Conservation (phyloP, 345 rosid species). For the Eucalyptus erythrocorys region DNA sequence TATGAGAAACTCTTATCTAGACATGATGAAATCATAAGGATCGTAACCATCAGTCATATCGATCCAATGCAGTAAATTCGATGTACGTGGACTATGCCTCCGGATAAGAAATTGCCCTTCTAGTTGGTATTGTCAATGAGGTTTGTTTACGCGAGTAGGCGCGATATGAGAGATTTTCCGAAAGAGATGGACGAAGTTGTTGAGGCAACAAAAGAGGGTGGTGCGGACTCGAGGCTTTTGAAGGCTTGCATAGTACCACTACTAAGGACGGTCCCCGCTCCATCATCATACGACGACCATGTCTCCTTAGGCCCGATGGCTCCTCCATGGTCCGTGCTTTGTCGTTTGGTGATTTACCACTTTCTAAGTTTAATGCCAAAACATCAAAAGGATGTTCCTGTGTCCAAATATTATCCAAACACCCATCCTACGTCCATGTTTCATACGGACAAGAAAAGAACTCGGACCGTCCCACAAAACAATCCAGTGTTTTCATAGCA, state of each 20-base stretch:
- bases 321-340: background rate
- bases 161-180: background rate
- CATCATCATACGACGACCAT: background rate
- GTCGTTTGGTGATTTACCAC: background rate
- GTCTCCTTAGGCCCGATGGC: background rate
- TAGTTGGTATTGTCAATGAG: background rate
- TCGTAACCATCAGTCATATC: background rate
- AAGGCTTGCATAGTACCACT: background rate
- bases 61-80: background rate
- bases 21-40: accelerated
- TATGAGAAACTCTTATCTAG: accelerated
- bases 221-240: background rate
- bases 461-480: background rate
- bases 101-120: background rate
- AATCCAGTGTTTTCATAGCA: background rate
- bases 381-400: background rate
- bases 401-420: background rate
- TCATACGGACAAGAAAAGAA: background rate
- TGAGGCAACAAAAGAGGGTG: background rate
- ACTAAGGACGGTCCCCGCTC: background rate
- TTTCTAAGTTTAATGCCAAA: background rate
- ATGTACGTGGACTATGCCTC: background rate
- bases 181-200: background rate
- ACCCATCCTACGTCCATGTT: background rate
- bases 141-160: background rate